Evolutionary conservation across 495 filamentous ascomycete genomes (phyloP), one percentile per base, ranked within the genome.

Genomic region (Trichocladium antarcticum): DNA sequence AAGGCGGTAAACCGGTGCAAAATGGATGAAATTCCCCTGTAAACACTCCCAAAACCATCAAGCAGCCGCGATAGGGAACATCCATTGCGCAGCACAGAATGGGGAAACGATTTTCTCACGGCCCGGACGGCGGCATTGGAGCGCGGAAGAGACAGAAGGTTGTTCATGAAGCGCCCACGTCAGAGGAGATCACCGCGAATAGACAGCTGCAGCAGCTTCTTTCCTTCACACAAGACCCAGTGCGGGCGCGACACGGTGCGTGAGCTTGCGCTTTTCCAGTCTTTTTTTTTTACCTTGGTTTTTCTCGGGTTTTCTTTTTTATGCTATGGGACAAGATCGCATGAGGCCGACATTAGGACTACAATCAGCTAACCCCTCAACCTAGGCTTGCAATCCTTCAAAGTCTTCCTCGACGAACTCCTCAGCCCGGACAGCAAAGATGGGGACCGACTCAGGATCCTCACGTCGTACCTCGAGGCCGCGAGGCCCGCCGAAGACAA

Each of bases 311-410:
- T 16, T 5, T 16, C 34, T 36, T n/a, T 36, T 4, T 36, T n/a
- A n/a, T n/a, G n/a, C n/a, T n/a, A n/a, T n/a, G n/a, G n/a, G n/a
- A n/a, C n/a, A n/a, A n/a, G n/a, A n/a, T n/a, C n/a, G n/a, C n/a
- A n/a, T n/a, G n/a, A n/a, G n/a, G n/a, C n/a, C n/a, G n/a, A n/a
- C 24, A 27, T 27, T 27, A 27, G 24, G 4, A n/a, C n/a, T n/a
- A n/a, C 24, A 27, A 27, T 27, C 24, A 41, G 20, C 20, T 41
- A 41, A 44, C 21, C 19, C 11, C 16, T 10, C 11, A 38, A 9
- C n/a, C n/a, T 39, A 92, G 87, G 79, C 15, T 72, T 94, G 1
- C 75, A 79, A 49, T 81, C 76, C 21, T 84, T 95, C 66, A 92
- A 89, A 58, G 67, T 72, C 14, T 85, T 90, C 46, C 74, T 95